phyloP scores from a whole-genome alignment of 192 early-diverging fungal genomes.

The Thamnidium elegans region DNA sequence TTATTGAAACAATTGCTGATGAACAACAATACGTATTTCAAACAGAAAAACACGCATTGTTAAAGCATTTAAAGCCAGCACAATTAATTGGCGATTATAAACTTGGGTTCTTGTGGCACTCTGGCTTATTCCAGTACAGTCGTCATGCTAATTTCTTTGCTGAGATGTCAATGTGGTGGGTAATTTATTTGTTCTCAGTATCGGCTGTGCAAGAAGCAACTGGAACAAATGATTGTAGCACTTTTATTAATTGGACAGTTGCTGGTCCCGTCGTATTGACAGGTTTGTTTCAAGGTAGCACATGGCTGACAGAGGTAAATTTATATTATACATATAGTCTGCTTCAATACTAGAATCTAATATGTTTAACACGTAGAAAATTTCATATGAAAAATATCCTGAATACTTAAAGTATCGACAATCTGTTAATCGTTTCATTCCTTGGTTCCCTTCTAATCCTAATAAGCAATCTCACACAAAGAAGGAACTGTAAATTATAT shows the following conservation, averaged over 20 bases:
- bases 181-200: slow-evolving; percentile 57
- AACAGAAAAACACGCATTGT: slow-evolving; percentile 46
- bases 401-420: slow-evolving; percentile 66
- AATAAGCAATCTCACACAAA: too few relatives aligned
- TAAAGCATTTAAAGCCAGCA: slow-evolving; percentile 23
- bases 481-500: too few relatives aligned
- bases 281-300: slow-evolving; percentile 66
- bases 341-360: slow-evolving; percentile 34
- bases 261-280: slow-evolving; percentile 54
- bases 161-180: slow-evolving; percentile 71
- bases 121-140: slow-evolving; percentile 68
- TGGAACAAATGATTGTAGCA: background rate
- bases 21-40: slow-evolving; percentile 80
- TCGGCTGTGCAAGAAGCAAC: slow-evolving; percentile 36
- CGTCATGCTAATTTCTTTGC: slow-evolving; percentile 87
- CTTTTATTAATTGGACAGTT: slow-evolving; percentile 44
- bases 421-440: slow-evolving; percentile 58
- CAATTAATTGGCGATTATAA: slow-evolving; percentile 42
- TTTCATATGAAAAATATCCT: slow-evolving; percentile 72
- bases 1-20: slow-evolving; percentile 70
- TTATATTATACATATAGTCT: background rate
- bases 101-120: slow-evolving; percentile 65
- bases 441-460: slow-evolving; percentile 33
- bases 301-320: slow-evolving; percentile 52
- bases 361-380: slow-evolving; percentile 27